Evolutionary conservation across 495 filamentous ascomycete species (phyloP), one percentile per base, ranked within the genome.

Genomic region (Annulohypoxylon bovei): DNA sequence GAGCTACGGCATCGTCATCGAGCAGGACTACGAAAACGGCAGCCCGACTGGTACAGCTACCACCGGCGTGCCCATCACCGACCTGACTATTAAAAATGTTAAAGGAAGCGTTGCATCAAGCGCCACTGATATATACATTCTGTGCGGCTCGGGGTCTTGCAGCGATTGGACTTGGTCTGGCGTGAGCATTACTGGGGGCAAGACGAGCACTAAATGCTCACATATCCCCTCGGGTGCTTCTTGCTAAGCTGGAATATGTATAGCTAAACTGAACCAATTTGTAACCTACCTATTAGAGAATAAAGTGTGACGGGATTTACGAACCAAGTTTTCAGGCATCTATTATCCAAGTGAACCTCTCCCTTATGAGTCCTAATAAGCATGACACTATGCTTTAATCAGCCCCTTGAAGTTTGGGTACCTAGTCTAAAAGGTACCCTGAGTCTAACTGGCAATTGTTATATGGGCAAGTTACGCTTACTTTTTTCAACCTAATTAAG

Each of bases 21-120:
- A 92, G 78, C 90, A 92, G 78, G 88, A 91, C 75, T 92, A 91
- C 71, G 77, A 87, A 80, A 89, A 89, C 65, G 89, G 88, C 35
- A 80, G 79, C 68, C 87, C 84, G 2, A 89, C 85, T 25, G 88
- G 88, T n/a, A 86, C 60, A 3, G 85, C 89, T 16, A 89, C 89
- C 2, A 84, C 71, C 42, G 88, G 89, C 20, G 84, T 91, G 25
- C 83, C 86, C 2, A 90, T 92, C 67, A 89, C 86, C 12, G 82
- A 80, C 32, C 68, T 91, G 8, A 88, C 82, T 11, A 59, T 91
- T n/a, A 57, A 75, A 18, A 78, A 78, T 54, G 78, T 91, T 20
- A 82, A 78, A 0, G 90, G 89, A 2, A 80, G 79, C 67, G 55
- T 88, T 18, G 65, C 74, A 6, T 79, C 71, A 46, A 73, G 71